Base-by-base conservation (phyloP, 2,329 filamentous ascomycete species). In the Aspergillus flavus region DNA sequence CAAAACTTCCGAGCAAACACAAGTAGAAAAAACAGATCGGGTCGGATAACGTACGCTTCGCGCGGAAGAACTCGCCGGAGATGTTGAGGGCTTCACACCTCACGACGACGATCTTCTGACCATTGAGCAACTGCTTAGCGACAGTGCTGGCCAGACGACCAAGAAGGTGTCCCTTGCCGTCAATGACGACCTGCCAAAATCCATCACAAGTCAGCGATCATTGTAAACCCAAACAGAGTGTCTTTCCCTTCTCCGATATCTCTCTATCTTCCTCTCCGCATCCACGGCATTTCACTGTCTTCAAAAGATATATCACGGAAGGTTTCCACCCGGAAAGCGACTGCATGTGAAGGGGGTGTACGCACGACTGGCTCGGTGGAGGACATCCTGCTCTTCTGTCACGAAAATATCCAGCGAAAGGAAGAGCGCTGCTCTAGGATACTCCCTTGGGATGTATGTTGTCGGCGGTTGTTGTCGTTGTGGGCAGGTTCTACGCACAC, bases 121-220 rank as follows among this genome's bases (percentile, higher is more conserved):
- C 94, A 85, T 90, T 96, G 78, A 98, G 92, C 80, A 98, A 90
- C 88, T 98, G 94, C 91, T 98, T 98, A 83, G 94, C 94, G 80
- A 98, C 93, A 81, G 93, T 97, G 83, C 90, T 93, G 86, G 94
- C 94, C 83, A 99, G 90, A 84, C 95, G 94, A 88, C 95, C 95
- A 84, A 99, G 93, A 83, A 99, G 91, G 86, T 99, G 95, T 86
- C 95, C 95, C 91, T 99, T 99, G 92, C 94, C 95, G 90, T 99
- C 95, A 83, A 99, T 96, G 87, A 97, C 92, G 87, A 97, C 90
- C 93, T 97, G 75, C 70, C 73, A 61, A 70, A 68, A 67, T 75
- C 73, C n/a, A 80, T 76, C 59, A 81, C 71, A 64, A 79, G 78
- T 84, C 80, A 72, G 82, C 73, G 66, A 74, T 69, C 58, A 60